These are phyloP conservation scores for Suillus discolor DNA, from an alignment of 768 basidiomycete species.

Conservation along the genomic window DNA sequence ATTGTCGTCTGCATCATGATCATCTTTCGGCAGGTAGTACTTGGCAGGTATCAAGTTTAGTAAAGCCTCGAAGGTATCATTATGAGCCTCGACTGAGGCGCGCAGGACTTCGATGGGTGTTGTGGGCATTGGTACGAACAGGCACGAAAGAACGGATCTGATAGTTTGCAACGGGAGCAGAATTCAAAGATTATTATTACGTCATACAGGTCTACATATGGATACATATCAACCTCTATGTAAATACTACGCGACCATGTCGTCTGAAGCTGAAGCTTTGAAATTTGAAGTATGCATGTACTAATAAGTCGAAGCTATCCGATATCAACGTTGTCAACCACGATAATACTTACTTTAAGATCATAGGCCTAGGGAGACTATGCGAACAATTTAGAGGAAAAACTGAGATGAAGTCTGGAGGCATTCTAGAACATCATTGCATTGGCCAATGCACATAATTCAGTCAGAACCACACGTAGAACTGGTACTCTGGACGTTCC, in stretches of 20 bases:
- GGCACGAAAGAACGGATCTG: not conserved
- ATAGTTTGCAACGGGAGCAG: not conserved
- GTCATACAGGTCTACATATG: not conserved
- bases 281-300: no score
- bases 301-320: not conserved
- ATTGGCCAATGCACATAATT: no score
- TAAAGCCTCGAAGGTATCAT: conserved; percentile 81
- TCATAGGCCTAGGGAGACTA: no score
- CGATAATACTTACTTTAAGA: not conserved
- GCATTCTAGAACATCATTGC: not conserved
- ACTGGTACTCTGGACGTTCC: no score
- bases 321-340: not conserved
- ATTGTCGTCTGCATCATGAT: conserved; percentile 10
- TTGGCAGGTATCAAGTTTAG: conserved; percentile 86
- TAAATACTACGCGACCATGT: no score
- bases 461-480: no score
- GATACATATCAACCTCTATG: not conserved
- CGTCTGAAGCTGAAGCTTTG: not conserved
- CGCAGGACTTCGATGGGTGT: conserved; percentile 45
- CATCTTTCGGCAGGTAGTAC: conserved; percentile 62
- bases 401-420: no score
- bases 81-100: conserved; percentile 66
- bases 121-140: conserved; percentile 46
- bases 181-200: not conserved
- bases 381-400: no score